phyloP scores from a whole-genome alignment of 1,284 basidiomycete species.

The Cerrena zonata region DNA sequence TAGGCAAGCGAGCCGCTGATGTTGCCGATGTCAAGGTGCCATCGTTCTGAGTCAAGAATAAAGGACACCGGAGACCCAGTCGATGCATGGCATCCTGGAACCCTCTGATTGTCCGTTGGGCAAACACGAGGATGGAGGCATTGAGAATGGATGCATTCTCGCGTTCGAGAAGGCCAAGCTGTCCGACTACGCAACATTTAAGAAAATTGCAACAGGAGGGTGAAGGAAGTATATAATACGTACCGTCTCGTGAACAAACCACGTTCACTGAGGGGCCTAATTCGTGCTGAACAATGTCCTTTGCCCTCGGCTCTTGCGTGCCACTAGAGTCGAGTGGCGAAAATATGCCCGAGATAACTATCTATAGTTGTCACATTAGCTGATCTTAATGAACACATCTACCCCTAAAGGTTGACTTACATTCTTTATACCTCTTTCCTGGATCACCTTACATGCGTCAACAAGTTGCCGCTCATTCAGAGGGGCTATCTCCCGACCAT shows the following conservation, averaged over 20 bases:
- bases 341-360: constrained; percentile 45
- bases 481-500: constrained; percentile 40
- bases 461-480: constrained; percentile 37
- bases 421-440: constrained; percentile 35
- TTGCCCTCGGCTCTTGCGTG: constrained; percentile 43
- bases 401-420: constrained; percentile 12
- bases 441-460: constrained; percentile 37
- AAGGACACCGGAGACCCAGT: constrained; percentile 42
- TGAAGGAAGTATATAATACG: constrained; percentile 5
- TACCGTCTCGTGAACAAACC: constrained; percentile 38
- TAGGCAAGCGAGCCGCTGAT: constrained; percentile 50
- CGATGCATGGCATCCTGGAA: constrained; percentile 45
- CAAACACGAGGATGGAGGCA: constrained; percentile 49
- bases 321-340: constrained; percentile 42
- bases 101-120: constrained; percentile 42
- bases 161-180: constrained; percentile 52
- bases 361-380: constrained; percentile 11
- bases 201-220: constrained; percentile 22
- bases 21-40: constrained; percentile 49
- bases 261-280: constrained; percentile 36
- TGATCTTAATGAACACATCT: neutral
- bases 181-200: constrained; percentile 35
- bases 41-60: constrained; percentile 58
- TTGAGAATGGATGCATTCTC: constrained; percentile 63
- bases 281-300: constrained; percentile 34